Evolutionary conservation across 257 asterid species (phyloP).

Genomic region (Parsonsia alboflavescens): DNA sequence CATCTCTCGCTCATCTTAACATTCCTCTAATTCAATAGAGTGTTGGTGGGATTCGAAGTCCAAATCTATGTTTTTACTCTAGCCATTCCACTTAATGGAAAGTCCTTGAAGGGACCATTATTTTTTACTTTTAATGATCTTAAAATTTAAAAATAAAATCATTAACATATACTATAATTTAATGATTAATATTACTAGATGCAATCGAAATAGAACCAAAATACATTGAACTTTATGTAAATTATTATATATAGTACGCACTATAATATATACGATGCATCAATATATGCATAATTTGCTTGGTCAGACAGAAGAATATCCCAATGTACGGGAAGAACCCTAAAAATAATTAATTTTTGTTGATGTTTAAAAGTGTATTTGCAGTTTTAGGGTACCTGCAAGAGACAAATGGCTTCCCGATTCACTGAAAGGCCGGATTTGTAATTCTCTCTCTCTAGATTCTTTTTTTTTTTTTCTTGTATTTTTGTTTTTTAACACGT

Average conservation of each 20-base stretch:
- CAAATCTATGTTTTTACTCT: too few species aligned
- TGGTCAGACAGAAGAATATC: background rate
- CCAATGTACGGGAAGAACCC: too few species aligned
- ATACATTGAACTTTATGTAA: background rate
- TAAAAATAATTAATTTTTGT: background rate
- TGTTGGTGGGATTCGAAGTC: too few species aligned
- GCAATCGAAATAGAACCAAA: background rate
- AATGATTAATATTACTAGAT: background rate
- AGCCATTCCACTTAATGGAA: too few species aligned
- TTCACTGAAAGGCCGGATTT: conserved; percentile 13
- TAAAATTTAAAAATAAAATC: background rate
- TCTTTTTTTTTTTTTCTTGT: background rate
- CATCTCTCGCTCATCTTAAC: too few species aligned
- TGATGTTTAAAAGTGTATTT: background rate
- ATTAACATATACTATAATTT: background rate
- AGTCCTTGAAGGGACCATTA: too few species aligned
- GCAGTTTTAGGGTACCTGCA: background rate
- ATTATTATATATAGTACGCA: background rate
- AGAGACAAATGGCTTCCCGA: conserved; percentile 10
- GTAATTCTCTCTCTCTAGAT: background rate
- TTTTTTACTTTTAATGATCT: background rate
- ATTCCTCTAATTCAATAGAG: too few species aligned
- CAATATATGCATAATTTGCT: background rate
- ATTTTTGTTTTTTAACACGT: background rate
- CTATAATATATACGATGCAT: too few species aligned